A percentile compares a stretch with the other conserved stretches of the same genome.
Evolutionary conservation across 1,139 yeast species (phyloP).

Genomic region (Tardiomyces blankii): DNA sequence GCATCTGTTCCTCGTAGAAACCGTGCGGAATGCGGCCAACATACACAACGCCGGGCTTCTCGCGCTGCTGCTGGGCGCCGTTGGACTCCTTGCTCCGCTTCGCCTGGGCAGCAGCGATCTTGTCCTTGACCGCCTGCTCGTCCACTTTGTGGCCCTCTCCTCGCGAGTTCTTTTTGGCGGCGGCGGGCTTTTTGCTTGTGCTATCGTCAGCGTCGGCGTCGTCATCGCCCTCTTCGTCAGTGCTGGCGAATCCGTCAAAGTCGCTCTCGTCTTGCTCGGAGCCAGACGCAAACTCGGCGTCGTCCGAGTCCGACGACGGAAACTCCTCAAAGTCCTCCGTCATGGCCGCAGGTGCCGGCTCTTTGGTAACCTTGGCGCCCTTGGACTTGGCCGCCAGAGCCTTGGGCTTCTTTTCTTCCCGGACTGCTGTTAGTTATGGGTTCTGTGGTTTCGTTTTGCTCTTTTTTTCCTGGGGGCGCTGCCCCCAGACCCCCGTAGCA

Average conservation of each 20-base stretch:
- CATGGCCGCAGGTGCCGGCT: slow-evolving; percentile 5
- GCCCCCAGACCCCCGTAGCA: too few species aligned
- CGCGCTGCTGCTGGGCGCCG: neutral
- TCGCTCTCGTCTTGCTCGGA: slow-evolving; percentile 25
- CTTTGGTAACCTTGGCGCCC: slow-evolving; percentile 8
- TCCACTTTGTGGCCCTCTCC: slow-evolving; percentile 18
- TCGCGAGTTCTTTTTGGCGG: slow-evolving; percentile 16
- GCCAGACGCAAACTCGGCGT: slow-evolving; percentile 4
- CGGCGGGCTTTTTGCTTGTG: slow-evolving; percentile 15
- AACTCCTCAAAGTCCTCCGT: slow-evolving; percentile 5
- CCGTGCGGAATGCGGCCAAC: slow-evolving; percentile 91
- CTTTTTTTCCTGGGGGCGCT: too few species aligned
- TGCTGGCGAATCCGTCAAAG: slow-evolving; percentile 20
- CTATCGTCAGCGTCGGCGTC: slow-evolving; percentile 16
- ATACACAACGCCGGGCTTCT: slow-evolving; percentile 55
- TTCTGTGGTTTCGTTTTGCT: too few species aligned
- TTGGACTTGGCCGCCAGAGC: slow-evolving; percentile 5
- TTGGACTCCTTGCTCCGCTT: slow-evolving; percentile 14
- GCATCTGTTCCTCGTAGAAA: slow-evolving; percentile 75
- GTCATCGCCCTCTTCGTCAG: slow-evolving; percentile 16
- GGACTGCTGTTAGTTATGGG: neutral
- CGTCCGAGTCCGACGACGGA: neutral
- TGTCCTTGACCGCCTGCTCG: slow-evolving; percentile 15
- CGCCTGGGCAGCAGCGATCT: slow-evolving; percentile 10
- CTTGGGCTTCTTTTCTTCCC: slow-evolving; percentile 1